Evolutionary conservation across 2,329 filamentous ascomycete genomes (phyloP).

Genomic region (Monilinia polystroma): DNA sequence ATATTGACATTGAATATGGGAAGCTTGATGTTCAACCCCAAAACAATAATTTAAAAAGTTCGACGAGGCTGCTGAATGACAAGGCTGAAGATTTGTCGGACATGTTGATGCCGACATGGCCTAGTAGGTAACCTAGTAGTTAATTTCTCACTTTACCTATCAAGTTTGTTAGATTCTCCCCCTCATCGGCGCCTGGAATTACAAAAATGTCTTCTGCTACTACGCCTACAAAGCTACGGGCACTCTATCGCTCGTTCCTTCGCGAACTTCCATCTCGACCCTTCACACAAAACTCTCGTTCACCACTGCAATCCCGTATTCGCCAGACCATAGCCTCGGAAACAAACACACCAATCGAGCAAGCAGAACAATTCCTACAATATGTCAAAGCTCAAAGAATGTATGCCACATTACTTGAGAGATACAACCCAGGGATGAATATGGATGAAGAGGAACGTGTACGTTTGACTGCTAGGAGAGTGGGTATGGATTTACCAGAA

Average conservation of each 20-base stretch:
- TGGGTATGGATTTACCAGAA: conserved; percentile 84
- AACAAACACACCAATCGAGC: conserved; percentile 41
- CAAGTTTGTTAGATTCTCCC: conserved; percentile 7
- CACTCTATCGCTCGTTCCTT: conserved; percentile 83
- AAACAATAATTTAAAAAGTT: neutral
- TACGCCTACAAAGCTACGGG: conserved; percentile 57
- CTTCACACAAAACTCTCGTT: conserved; percentile 52
- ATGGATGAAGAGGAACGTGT: conserved; percentile 86
- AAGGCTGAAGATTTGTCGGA: conserved; percentile 18
- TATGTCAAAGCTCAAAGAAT: conserved; percentile 84
- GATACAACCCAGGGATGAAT: conserved; percentile 90
- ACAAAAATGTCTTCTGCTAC: conserved; percentile 35
- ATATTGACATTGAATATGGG: conserved; percentile 20
- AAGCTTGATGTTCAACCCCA: neutral
- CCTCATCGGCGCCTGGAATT: neutral
- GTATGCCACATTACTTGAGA: conserved; percentile 78
- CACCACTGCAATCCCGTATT: conserved; percentile 68
- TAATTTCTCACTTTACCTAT: neutral
- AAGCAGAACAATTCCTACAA: conserved; percentile 74
- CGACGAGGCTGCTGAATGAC: conserved; percentile 1
- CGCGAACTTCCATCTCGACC: conserved; percentile 80
- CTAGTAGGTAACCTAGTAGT: neutral
- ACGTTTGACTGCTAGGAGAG: conserved; percentile 76
- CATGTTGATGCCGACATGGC: conserved; percentile 3
- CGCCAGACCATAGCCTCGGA: conserved; percentile 57